These are phyloP conservation scores for Penicillium sp. DNA, from an alignment of 2,329 filamentous ascomycete species.

Conservation along the genomic window DNA sequence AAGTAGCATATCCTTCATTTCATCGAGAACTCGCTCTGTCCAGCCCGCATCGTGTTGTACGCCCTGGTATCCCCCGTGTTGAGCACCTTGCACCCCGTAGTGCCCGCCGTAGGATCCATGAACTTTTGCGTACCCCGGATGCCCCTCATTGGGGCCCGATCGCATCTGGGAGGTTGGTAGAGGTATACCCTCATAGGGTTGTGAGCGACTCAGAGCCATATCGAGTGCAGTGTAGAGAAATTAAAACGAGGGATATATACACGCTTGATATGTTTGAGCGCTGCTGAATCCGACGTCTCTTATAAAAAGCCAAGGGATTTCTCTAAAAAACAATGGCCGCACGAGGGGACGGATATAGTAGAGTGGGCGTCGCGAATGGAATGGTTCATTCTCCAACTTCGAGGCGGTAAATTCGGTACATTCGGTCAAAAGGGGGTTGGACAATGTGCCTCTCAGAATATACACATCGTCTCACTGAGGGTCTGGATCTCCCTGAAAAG, in stretches of 20 bases:
- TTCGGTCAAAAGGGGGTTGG: neutral
- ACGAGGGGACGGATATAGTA: neutral
- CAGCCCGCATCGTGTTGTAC: constrained; percentile 70
- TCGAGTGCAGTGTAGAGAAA: neutral
- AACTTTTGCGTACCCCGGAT: constrained; percentile 3
- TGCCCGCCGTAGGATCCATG: constrained; percentile 13
- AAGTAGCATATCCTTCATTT: constrained; percentile 83
- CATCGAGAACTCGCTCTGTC: constrained; percentile 85
- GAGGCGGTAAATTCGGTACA: neutral
- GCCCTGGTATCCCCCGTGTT: constrained; percentile 27
- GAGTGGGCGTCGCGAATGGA: neutral
- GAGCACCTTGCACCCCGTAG: constrained; percentile 15
- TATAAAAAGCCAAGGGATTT: neutral
- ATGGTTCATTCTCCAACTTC: constrained; percentile 7
- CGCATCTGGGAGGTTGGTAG: constrained; percentile 9
- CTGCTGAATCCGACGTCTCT: neutral
- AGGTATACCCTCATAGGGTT: constrained; percentile 12
- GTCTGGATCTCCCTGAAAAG: neutral
- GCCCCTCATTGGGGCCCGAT: constrained; percentile 13
- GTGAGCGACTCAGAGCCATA: constrained; percentile 19
- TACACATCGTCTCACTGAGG: neutral
- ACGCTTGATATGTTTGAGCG: neutral
- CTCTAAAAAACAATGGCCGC: neutral
- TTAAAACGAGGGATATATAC: neutral
- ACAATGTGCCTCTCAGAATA: neutral